Conservation (phyloP, 2,329 filamentous ascomycete species). For the Aspergillus fijiensis region DNA sequence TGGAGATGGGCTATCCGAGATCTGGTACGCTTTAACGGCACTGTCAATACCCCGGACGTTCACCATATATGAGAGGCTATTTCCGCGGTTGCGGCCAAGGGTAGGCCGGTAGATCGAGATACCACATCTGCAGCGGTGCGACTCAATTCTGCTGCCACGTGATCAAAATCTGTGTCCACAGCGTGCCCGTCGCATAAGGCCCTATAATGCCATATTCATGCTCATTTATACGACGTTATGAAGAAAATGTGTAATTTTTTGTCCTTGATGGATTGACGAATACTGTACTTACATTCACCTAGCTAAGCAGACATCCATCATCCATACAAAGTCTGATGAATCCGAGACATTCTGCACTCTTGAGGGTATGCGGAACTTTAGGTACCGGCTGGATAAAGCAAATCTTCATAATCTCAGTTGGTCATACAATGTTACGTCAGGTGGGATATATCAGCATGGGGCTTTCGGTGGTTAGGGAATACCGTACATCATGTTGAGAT, state of each 20-base stretch:
- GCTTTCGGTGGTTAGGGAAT: too few species aligned
- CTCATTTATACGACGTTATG: not conserved
- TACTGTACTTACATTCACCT: not conserved
- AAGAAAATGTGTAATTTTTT: not conserved
- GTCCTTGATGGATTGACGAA: not conserved
- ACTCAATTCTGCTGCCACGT: not conserved
- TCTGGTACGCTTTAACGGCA: slow-evolving; percentile 38
- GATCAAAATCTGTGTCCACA: not conserved
- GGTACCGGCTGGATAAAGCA: too few species aligned
- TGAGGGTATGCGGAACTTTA: not conserved
- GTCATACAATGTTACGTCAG: too few species aligned
- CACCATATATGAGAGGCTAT: slow-evolving; percentile 11
- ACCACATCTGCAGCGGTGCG: not conserved
- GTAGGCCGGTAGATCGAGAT: not conserved
- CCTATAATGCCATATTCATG: not conserved
- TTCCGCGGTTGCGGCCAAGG: not conserved
- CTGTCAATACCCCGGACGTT: slow-evolving; percentile 15
- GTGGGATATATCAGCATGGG: too few species aligned
- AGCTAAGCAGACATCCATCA: not conserved
- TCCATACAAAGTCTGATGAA: not conserved
- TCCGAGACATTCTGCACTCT: not conserved
- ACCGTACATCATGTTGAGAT: too few species aligned
- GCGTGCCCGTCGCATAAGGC: not conserved
- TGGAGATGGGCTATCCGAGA: slow-evolving; percentile 75
- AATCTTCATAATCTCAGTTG: too few species aligned